Conservation (phyloP, 108 stramenopile genomes). For the Parmales sp. region DNA sequence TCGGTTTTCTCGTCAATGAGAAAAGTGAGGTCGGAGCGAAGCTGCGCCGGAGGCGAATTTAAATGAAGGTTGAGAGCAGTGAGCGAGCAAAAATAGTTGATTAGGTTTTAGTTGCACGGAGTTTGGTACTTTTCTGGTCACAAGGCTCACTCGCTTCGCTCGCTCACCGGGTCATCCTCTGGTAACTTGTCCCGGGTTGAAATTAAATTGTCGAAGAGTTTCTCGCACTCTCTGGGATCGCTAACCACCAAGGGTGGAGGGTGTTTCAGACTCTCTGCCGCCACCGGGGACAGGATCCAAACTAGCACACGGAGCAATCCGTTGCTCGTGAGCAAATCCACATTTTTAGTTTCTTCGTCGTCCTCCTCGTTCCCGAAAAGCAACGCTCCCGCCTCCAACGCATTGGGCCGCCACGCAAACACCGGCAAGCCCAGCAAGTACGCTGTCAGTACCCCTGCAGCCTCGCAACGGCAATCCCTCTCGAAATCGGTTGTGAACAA, state of each 20-base stretch:
- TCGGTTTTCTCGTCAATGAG: slow-evolving; percentile 40
- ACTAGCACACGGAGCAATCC: slow-evolving; percentile 73
- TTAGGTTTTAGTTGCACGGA: too few species aligned
- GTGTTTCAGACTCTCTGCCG: slow-evolving; percentile 65
- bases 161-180: slow-evolving; percentile 45
- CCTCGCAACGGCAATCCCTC: slow-evolving; percentile 84
- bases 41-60: too few species aligned
- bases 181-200: too few species aligned
- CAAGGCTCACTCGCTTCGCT: not conserved
- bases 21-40: too few species aligned
- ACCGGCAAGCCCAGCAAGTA: slow-evolving; percentile 84
- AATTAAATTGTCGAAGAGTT: slow-evolving; percentile 64
- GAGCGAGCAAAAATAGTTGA: too few species aligned
- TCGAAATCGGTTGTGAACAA: slow-evolving; percentile 74
- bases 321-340: slow-evolving; percentile 17
- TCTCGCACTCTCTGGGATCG: slow-evolving; percentile 74
- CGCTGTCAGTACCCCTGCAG: slow-evolving; percentile 72
- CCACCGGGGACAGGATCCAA: slow-evolving; percentile 87
- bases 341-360: not conserved
- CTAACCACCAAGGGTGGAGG: slow-evolving; percentile 63
- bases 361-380: slow-evolving; percentile 14
- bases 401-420: slow-evolving; percentile 86
- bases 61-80: too few species aligned
- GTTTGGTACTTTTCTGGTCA: too few species aligned
- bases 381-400: slow-evolving; percentile 55